Percentiles rank a stretch among this genome's conserved stretches.
phyloP scores from a whole-genome alignment of 1,139 yeast species.

The Candida pseudoviswanathii region DNA sequence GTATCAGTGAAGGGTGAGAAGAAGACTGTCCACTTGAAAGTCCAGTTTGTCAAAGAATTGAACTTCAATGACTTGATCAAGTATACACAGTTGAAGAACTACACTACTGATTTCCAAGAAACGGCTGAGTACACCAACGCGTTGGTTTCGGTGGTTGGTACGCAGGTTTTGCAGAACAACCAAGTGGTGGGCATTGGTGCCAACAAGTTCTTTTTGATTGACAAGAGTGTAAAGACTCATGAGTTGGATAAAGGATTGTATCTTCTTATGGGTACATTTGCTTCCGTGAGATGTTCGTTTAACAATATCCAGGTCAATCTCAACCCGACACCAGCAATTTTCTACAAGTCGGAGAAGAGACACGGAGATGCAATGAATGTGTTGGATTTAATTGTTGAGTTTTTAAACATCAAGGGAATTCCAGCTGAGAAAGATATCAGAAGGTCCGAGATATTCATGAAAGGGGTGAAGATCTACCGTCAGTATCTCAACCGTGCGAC shows the following conservation, averaged over 20 bases:
- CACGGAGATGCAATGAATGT: constrained; percentile 17
- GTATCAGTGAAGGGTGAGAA: constrained; percentile 4
- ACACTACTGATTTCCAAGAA: constrained; percentile 15
- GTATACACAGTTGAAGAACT: constrained; percentile 11
- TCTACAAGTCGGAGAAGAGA: constrained; percentile 14
- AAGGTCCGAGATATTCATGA: constrained; percentile 12
- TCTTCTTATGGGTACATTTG: constrained; percentile 17
- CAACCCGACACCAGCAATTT: constrained; percentile 17
- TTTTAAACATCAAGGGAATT: constrained; percentile 5
- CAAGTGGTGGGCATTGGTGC: constrained; percentile 16
- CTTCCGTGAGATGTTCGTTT: constrained; percentile 16
- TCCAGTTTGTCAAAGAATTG: constrained; percentile 13
- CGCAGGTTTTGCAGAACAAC: constrained; percentile 12
- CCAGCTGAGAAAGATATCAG: constrained; percentile 12
- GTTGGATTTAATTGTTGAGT: constrained; percentile 15
- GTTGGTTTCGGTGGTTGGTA: constrained; percentile 15
- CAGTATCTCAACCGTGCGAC: constrained; percentile 11
- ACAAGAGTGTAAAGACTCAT: constrained; percentile 9
- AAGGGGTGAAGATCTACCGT: constrained; percentile 16
- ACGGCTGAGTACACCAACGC: constrained; percentile 17
- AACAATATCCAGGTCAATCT: constrained; percentile 14
- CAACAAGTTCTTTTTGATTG: constrained; percentile 15
- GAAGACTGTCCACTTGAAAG: constrained; percentile 10
- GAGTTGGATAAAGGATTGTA: constrained; percentile 15
- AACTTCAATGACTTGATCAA: constrained; percentile 14